Evolutionary conservation across 2,329 filamentous ascomycete genomes (phyloP).

Genomic region (Drechslerella stenobrocha): DNA sequence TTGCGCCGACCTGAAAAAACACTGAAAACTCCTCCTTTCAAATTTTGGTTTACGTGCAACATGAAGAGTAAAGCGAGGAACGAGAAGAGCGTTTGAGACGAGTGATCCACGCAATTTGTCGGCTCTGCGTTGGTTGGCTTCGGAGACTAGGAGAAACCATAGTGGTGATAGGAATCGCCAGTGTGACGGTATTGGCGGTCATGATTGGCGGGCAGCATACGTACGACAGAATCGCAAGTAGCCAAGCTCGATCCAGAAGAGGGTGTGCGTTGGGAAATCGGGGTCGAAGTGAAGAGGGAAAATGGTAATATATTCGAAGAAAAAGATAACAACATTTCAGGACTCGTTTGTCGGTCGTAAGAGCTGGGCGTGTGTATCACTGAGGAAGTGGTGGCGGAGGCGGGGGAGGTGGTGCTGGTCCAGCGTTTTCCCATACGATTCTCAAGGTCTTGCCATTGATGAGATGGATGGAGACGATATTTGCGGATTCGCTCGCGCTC

Average conservation of each 20-base stretch:
- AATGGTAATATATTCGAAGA: constrained; percentile 4
- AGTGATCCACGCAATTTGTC: too few relatives aligned
- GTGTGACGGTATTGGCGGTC: not conserved
- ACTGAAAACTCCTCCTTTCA: constrained; percentile 32
- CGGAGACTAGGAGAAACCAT: not conserved
- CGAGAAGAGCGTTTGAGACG: not conserved
- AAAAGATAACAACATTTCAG: not conserved
- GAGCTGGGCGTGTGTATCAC: not conserved
- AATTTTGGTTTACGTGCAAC: constrained; percentile 32
- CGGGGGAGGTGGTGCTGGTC: constrained; percentile 40
- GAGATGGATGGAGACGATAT: constrained; percentile 47
- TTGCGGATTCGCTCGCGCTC: constrained; percentile 48
- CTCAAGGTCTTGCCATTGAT: constrained; percentile 48
- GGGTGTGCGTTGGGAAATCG: not conserved
- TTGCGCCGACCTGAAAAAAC: constrained; percentile 30
- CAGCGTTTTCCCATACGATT: constrained; percentile 48
- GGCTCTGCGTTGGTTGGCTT: too few relatives aligned
- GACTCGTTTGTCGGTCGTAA: constrained; percentile 3
- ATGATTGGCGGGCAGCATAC: not conserved
- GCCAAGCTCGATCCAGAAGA: not conserved
- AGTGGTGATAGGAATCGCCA: not conserved
- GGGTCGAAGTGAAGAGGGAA: too few relatives aligned
- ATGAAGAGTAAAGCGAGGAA: constrained; percentile 8
- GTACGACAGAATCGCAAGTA: not conserved
- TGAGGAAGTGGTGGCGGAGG: constrained; percentile 45